A percentile compares a stretch with the other conserved stretches of the same genome.
phyloP scores from a whole-genome alignment of 1,284 basidiomycete species.

The Wolfiporia cocos region DNA sequence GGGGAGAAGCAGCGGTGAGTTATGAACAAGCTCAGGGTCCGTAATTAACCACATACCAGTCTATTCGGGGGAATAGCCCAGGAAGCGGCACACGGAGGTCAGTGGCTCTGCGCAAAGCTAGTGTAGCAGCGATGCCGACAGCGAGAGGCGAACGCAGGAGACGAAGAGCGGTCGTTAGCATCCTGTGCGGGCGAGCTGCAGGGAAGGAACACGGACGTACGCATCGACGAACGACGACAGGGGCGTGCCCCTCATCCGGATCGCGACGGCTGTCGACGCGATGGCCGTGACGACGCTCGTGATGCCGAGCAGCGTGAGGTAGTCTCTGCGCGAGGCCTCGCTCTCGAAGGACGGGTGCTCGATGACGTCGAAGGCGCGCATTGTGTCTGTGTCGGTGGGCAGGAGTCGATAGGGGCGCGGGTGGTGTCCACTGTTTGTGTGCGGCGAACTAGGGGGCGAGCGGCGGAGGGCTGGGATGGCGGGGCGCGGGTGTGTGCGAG shows the following conservation, averaged over 20 bases:
- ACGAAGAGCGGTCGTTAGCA: no score
- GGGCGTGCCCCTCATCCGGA: neutral
- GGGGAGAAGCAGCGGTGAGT: no score
- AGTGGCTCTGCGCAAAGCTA: neutral
- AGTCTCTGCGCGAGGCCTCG: slow-evolving; percentile 3
- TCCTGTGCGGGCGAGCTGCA: neutral
- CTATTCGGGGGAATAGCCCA: neutral
- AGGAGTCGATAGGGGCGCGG: no score
- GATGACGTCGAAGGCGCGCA: slow-evolving; percentile 8
- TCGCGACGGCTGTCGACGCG: slow-evolving; percentile 5
- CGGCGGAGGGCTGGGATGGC: no score
- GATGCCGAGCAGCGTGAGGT: slow-evolving; percentile 2
- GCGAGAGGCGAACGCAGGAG: neutral
- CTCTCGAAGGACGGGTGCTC: slow-evolving; percentile 5
- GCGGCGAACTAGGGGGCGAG: no score
- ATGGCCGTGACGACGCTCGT: slow-evolving; percentile 3
- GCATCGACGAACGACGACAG: slow-evolving; percentile 3
- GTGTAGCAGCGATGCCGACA: neutral
- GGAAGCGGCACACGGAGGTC: neutral
- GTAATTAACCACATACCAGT: no score
- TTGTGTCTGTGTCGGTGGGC: no score
- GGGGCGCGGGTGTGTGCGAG: no score
- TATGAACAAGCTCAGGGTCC: no score
- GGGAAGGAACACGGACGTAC: slow-evolving; percentile 4
- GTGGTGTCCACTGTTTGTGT: no score